Evolutionary conservation across 257 asterid genomes (phyloP).

Genomic region (Nicotiana noctiflora): DNA sequence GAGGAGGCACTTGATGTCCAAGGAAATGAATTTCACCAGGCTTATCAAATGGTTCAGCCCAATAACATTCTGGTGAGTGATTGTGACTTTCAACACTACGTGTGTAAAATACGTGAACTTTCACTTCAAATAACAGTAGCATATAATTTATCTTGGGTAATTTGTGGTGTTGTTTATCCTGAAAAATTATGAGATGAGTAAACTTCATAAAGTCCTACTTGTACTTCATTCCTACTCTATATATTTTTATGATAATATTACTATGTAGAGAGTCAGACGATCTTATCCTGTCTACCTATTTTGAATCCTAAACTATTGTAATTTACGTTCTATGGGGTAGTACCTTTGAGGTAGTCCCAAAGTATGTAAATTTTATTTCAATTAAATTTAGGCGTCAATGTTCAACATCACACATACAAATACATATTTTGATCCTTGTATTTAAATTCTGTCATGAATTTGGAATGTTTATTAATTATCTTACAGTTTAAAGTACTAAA

Average conservation of each 20-base stretch:
- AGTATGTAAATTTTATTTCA: background rate
- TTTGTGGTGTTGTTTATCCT: background rate
- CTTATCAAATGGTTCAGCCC: constrained; percentile 8
- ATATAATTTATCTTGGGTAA: background rate
- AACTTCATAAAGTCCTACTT: too few species aligned
- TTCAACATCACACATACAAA: background rate
- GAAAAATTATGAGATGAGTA: background rate
- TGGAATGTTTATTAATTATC: background rate
- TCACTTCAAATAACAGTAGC: background rate
- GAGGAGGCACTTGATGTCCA: background rate
- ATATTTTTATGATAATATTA: too few species aligned
- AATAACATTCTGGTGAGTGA: constrained; percentile 18
- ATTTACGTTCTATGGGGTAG: background rate
- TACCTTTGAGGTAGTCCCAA: background rate
- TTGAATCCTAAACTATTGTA: background rate
- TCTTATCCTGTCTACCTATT: background rate
- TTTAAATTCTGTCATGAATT: background rate
- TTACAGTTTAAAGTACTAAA: background rate
- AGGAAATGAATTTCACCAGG: background rate
- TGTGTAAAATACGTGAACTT: background rate
- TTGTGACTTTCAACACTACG: background rate
- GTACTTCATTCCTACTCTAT: too few species aligned
- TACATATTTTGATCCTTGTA: background rate
- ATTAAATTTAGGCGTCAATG: background rate
- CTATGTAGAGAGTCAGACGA: background rate